These are phyloP conservation scores for Euphorbia schlechtendalii DNA, from an alignment of 441 rosid genomes.

Conservation along the genomic window DNA sequence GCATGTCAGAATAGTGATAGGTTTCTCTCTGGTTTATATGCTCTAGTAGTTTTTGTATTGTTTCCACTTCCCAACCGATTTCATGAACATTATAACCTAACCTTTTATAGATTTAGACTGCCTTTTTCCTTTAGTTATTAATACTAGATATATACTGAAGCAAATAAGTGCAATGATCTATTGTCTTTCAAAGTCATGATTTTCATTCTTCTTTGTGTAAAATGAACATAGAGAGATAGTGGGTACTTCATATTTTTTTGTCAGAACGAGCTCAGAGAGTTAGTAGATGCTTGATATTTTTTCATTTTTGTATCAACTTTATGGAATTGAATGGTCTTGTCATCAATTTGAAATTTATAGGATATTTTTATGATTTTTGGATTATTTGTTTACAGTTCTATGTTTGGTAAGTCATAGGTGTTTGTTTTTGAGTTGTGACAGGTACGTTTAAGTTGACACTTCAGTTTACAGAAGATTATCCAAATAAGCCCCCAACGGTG, in stretches of 20 bases:
- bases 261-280: neutral
- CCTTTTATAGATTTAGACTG: neutral
- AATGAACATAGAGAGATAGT: no score
- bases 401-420: neutral
- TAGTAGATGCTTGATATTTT: neutral
- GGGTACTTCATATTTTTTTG: no score
- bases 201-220: neutral
- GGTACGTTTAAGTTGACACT: no score
- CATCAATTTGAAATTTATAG: neutral
- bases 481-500: no score
- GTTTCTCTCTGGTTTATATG: no score
- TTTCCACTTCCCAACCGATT: no score
- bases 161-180: neutral
- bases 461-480: no score
- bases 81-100: no score
- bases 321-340: neutral
- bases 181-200: neutral
- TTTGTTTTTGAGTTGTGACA: slow-evolving; percentile 17
- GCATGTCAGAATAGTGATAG: no score
- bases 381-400: neutral
- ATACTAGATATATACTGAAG: neutral
- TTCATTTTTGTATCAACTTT: neutral
- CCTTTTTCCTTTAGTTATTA: neutral
- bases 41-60: no score
- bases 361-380: neutral